phyloP scores from a whole-genome alignment of 2,329 filamentous ascomycete genomes.

The Hortaea sp. region DNA sequence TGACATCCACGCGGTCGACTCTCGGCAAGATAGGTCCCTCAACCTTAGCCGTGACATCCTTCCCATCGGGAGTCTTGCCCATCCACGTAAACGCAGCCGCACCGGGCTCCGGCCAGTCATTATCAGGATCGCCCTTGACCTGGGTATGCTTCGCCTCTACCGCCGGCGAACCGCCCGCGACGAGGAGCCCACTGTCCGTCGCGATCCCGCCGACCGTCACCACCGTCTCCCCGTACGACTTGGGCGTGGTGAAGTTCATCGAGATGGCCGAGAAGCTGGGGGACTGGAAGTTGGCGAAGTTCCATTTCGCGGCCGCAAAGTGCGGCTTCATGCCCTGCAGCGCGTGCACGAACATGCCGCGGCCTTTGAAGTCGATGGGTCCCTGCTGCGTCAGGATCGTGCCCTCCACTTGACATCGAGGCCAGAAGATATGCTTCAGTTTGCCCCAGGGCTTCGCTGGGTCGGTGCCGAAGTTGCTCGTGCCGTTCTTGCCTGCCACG shows the following conservation, averaged over 20 bases:
- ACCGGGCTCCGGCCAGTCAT: conserved; percentile 81
- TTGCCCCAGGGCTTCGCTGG: conserved; percentile 76
- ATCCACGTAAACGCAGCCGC: conserved; percentile 67
- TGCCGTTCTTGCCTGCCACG: conserved; percentile 74
- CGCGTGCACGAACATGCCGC: conserved; percentile 70
- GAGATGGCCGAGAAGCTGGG: conserved; percentile 76
- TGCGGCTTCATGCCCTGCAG: conserved; percentile 99
- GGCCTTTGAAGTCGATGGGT: conserved; percentile 70
- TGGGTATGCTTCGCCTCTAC: conserved; percentile 60
- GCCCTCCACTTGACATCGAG: conserved; percentile 70
- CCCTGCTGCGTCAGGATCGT: conserved; percentile 68
- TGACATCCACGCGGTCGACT: conserved; percentile 81
- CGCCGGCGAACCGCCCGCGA: conserved; percentile 54
- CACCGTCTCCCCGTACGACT: conserved; percentile 77
- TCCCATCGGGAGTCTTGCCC: conserved; percentile 67
- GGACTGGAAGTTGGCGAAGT: conserved; percentile 85
- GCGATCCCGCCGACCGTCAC: conserved; percentile 76
- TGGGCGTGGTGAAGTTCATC: conserved; percentile 94
- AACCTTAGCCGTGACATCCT: conserved; percentile 58
- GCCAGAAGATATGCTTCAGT: conserved; percentile 93
- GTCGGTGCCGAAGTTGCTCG: conserved; percentile 77
- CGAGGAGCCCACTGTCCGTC: conserved; percentile 70
- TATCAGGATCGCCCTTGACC: conserved; percentile 61
- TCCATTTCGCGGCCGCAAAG: conserved; percentile 84
- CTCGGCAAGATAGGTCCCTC: conserved; percentile 59